phyloP scores from a whole-genome alignment of 148 eudicot species.

The Vaccinium corymbosum region DNA sequence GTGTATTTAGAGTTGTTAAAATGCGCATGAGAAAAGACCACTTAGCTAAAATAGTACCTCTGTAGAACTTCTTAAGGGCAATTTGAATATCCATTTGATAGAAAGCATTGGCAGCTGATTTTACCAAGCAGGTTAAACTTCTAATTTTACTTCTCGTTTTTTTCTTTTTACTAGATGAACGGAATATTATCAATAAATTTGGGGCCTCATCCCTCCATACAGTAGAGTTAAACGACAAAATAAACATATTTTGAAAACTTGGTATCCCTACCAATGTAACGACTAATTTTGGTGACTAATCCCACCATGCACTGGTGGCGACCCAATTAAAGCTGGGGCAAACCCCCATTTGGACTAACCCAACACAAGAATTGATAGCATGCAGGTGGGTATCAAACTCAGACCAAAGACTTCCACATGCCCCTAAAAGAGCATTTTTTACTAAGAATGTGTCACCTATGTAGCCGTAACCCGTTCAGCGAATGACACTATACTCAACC shows the following conservation, averaged over 20 bases:
- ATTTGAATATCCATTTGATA: neutral
- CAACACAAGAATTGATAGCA: neutral
- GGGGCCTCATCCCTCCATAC: neutral
- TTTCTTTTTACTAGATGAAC: neutral
- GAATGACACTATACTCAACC: neutral
- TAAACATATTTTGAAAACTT: neutral
- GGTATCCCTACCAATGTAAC: neutral
- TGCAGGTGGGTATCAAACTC: neutral
- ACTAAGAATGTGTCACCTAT: neutral
- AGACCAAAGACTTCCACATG: neutral
- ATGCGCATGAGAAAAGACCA: neutral
- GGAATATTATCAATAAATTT: neutral
- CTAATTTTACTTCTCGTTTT: neutral
- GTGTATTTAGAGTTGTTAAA: neutral
- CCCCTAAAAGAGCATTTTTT: too few species aligned
- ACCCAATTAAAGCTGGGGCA: neutral
- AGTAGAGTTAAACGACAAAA: neutral
- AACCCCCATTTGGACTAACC: neutral
- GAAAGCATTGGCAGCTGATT: neutral
- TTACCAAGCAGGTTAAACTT: neutral
- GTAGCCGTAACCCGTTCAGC: neutral
- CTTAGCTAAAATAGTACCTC: neutral
- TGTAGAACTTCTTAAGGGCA: neutral
- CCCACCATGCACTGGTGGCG: neutral
- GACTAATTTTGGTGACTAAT: neutral